phyloP scores from a whole-genome alignment of 495 filamentous ascomycete genomes.

The Melanomma pulvis-pyrius region DNA sequence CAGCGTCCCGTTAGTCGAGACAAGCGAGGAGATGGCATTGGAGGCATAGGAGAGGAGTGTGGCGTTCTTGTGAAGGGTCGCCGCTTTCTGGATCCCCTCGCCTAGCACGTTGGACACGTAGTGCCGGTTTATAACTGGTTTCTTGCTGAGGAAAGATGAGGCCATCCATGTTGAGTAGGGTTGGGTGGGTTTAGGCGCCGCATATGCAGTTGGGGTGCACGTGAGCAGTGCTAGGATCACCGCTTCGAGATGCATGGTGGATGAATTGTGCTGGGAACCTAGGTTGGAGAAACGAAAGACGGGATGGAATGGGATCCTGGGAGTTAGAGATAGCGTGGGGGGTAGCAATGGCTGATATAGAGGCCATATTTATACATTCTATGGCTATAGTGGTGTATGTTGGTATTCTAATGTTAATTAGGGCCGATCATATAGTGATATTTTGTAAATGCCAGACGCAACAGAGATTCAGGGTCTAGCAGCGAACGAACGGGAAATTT shows the following conservation, averaged over 20 bases:
- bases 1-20: constrained; percentile 48
- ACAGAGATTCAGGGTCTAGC: not conserved
- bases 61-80: constrained; percentile 13
- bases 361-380: not conserved
- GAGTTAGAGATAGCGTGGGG: not conserved
- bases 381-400: not conserved
- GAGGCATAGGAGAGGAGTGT: constrained; percentile 19
- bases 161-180: constrained; percentile 36
- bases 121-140: constrained; percentile 16
- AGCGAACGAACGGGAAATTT: not conserved
- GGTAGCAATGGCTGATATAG: not conserved
- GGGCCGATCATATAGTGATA: not conserved
- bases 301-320: not conserved
- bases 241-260: constrained; percentile 17
- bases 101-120: constrained; percentile 24
- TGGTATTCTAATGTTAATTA: not conserved
- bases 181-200: constrained; percentile 5
- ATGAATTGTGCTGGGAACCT: not conserved
- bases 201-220: not conserved
- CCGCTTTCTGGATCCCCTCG: constrained; percentile 32
- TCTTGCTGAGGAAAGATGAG: constrained; percentile 22
- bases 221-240: constrained; percentile 17
- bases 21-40: constrained; percentile 46
- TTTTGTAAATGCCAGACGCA: not conserved
- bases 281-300: not conserved